Conservation (phyloP, 2,329 filamentous ascomycete species). For the Colletotrichum zoysiae region DNA sequence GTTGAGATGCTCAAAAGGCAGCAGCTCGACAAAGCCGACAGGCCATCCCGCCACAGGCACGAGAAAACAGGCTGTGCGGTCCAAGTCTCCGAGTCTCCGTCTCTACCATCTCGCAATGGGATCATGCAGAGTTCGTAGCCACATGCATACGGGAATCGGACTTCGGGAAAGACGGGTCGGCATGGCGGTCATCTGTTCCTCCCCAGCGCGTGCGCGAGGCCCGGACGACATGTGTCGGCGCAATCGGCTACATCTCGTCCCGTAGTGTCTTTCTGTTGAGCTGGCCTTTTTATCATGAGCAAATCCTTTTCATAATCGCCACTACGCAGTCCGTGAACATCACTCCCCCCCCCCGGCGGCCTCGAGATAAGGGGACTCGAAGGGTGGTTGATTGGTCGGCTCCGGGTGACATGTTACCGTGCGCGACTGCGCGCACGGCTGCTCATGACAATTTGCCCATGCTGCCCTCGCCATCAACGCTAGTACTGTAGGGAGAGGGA, state of each 20-base stretch:
- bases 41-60: not conserved
- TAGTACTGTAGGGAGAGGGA: not conserved
- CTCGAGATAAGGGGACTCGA: not conserved
- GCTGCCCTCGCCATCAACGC: not conserved
- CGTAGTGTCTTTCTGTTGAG: not conserved
- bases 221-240: not conserved
- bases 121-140: not conserved
- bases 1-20: not conserved
- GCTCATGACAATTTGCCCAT: not conserved
- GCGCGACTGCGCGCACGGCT: not conserved
- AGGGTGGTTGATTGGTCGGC: not conserved
- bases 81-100: not conserved
- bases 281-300: not conserved
- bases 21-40: too few species aligned
- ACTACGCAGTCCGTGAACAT: not conserved
- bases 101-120: not conserved
- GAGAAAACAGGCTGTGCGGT: not conserved
- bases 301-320: too few species aligned
- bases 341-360: not conserved
- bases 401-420: not conserved
- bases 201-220: not conserved
- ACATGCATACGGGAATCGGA: not conserved
- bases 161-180: not conserved
- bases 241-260: not conserved
- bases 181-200: not conserved